These are phyloP conservation scores for Dothideomycetes sp. DNA, from an alignment of 2,329 filamentous ascomycete species.

Conservation along the genomic window DNA sequence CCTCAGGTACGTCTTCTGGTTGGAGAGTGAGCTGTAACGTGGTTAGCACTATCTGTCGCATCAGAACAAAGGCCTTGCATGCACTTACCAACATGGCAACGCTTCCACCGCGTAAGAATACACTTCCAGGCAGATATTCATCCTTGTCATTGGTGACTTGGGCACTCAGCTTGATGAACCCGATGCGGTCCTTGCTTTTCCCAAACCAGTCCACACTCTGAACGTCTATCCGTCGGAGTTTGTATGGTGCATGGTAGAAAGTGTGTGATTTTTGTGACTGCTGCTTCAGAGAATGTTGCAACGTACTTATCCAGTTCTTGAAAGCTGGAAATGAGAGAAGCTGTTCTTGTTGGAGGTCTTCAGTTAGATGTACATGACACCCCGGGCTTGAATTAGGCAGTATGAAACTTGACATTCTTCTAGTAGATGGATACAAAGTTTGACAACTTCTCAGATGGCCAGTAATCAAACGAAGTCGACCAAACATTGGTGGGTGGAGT, in stretches of 20 bases:
- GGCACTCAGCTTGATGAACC: conserved; percentile 46
- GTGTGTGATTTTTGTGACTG: conserved; percentile 37
- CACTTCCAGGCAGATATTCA: conserved; percentile 42
- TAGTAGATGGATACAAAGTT: too few relatives aligned
- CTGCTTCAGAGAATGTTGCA: conserved; percentile 36
- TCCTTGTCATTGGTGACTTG: conserved; percentile 41
- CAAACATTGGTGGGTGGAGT: too few relatives aligned
- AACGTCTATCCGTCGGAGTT: conserved; percentile 40
- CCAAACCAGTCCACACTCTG: conserved; percentile 45
- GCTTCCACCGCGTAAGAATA: conserved; percentile 48
- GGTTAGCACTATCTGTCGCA: background rate
- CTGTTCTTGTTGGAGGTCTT: conserved; percentile 32
- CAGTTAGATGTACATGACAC: conserved; percentile 31
- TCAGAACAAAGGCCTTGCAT: background rate
- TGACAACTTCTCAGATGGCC: background rate
- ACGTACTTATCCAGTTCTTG: conserved; percentile 41
- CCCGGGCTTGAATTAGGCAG: conserved; percentile 22
- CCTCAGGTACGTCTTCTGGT: conserved; percentile 34
- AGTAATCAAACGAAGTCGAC: background rate
- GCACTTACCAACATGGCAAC: conserved; percentile 42
- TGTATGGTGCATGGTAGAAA: conserved; percentile 41
- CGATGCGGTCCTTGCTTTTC: conserved; percentile 27
- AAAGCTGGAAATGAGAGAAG: conserved; percentile 43
- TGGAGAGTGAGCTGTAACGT: conserved; percentile 40
- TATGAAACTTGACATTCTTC: conserved; percentile 31